Conservation (phyloP, 306 rosid genomes). For the Geum urbanum region DNA sequence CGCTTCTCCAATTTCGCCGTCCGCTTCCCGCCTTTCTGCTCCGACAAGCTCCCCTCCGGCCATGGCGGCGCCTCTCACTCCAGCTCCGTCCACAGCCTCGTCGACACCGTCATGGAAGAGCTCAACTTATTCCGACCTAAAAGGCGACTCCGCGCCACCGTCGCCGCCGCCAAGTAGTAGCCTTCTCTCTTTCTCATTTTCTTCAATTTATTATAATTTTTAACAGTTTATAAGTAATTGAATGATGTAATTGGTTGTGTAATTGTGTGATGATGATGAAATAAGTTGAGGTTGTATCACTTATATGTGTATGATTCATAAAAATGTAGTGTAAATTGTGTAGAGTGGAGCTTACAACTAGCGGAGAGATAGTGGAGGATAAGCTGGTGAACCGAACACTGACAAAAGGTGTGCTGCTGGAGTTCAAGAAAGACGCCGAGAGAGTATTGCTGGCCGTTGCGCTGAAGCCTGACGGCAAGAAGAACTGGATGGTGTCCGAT, state of each 20-base stretch:
- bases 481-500: conserved; percentile 99
- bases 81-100: conserved; percentile 51
- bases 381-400: conserved; percentile 54
- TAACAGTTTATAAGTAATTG: background rate
- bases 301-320: background rate
- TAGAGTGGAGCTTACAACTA: conserved; percentile 50
- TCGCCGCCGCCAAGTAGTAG: conserved; percentile 45
- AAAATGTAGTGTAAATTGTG: conserved; percentile 11
- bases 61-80: conserved; percentile 34
- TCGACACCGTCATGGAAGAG: conserved; percentile 64
- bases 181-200: background rate
- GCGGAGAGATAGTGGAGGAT: conserved; percentile 59
- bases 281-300: background rate
- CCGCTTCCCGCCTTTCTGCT: conserved; percentile 16
- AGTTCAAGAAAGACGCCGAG: conserved; percentile 90
- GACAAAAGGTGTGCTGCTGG: conserved; percentile 73
- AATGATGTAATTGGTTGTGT: background rate
- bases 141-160: conserved; percentile 30
- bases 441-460: conserved; percentile 76
- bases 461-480: conserved; percentile 94
- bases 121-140: conserved; percentile 38
- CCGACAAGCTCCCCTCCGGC: conserved; percentile 22
- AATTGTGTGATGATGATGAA: background rate
- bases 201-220: background rate
- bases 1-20: conserved; percentile 21